These are phyloP conservation scores for Jatropha podagrica DNA, from an alignment of 441 rosid genomes.

Conservation along the genomic window DNA sequence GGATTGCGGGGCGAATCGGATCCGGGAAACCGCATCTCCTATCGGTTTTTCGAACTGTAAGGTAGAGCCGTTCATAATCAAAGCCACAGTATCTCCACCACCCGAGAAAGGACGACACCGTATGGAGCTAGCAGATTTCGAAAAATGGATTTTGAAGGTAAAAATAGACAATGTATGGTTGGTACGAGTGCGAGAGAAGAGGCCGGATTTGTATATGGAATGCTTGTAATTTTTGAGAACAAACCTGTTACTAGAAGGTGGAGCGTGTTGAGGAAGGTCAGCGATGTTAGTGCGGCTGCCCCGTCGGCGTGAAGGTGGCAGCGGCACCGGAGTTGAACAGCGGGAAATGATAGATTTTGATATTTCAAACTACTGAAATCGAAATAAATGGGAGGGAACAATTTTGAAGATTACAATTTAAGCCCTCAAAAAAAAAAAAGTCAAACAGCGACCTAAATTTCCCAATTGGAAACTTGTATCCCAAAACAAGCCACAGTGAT, in stretches of 20 bases:
- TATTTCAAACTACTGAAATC: background rate
- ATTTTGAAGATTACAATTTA: no score
- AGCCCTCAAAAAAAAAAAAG: no score
- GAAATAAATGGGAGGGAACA: background rate
- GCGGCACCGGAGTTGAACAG: background rate
- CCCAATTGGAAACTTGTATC: no score
- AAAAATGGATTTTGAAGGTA: background rate
- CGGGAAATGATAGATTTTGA: background rate
- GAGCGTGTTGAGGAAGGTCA: no score
- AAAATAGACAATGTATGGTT: no score
- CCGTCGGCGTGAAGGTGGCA: background rate
- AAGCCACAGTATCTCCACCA: background rate
- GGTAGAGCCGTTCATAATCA: constrained; percentile 39
- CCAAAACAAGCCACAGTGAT: no score
- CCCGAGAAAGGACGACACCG: background rate
- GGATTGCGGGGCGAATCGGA: constrained; percentile 71
- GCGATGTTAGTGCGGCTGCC: background rate
- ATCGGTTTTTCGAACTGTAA: constrained; percentile 51
- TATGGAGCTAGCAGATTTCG: background rate
- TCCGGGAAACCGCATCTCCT: constrained; percentile 63
- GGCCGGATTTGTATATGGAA: background rate
- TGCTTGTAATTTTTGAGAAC: no score
- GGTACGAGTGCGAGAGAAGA: background rate
- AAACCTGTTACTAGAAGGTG: no score
- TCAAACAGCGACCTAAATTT: no score